phyloP scores from a whole-genome alignment of 2,329 filamentous ascomycete species.

The Colletotrichum graminicola region DNA sequence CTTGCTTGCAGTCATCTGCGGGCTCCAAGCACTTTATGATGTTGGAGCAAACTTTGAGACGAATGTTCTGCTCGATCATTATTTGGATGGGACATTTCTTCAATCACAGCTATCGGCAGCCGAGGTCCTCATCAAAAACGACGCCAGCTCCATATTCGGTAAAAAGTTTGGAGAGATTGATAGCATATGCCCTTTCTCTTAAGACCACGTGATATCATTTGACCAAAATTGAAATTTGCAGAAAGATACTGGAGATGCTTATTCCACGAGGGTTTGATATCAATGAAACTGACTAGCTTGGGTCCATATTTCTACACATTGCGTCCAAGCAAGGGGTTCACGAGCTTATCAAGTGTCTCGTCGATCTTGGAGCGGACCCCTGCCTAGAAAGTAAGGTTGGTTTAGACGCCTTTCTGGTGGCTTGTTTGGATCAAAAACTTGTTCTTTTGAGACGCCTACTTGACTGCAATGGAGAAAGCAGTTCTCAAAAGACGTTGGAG shows the following conservation, averaged over 20 bases:
- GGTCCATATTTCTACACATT: no score
- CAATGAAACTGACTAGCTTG: no score
- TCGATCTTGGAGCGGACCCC: background rate
- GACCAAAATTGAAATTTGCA: background rate
- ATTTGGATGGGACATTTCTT: background rate
- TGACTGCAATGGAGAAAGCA: rapidly evolving
- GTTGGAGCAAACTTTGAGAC: background rate
- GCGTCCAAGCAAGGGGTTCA: no score
- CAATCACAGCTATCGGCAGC: background rate
- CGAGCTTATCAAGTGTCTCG: no score
- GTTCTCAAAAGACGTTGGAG: background rate
- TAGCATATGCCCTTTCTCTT: background rate
- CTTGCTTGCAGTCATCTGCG: no score
- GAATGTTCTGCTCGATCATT: background rate
- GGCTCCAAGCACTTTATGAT: background rate
- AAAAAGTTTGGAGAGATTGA: no score
- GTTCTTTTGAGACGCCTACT: background rate
- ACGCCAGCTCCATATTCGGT: background rate
- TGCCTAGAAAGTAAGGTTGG: background rate
- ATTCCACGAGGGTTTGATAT: background rate
- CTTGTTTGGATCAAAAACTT: background rate
- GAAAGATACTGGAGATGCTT: background rate
- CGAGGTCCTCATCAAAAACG: background rate
- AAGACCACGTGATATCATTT: background rate
- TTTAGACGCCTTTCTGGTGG: background rate